phyloP scores from a whole-genome alignment of 345 rosid genomes.

The Geranium rotundifolium region DNA sequence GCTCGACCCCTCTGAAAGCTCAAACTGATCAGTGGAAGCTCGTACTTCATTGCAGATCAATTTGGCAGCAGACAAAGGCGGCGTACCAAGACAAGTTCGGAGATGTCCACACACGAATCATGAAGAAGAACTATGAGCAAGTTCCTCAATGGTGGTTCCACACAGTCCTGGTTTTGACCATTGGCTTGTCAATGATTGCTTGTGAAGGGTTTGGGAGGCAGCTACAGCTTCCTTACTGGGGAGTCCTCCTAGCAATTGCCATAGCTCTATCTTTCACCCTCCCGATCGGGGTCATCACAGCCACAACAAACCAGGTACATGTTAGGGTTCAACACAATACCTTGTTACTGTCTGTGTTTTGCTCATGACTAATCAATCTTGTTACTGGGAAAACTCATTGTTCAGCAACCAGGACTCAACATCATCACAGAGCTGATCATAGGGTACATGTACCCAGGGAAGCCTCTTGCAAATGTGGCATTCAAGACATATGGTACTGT shows the following conservation, averaged over 20 bases:
- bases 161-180: conserved; percentile 10
- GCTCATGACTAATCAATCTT: neutral
- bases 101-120: conserved; percentile 61
- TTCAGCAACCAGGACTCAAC: conserved; percentile 38
- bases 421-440: conserved; percentile 41
- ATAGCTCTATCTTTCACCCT: conserved; percentile 39
- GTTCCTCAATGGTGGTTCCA: conserved; percentile 51
- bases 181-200: conserved; percentile 28
- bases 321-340: neutral
- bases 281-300: conserved; percentile 37
- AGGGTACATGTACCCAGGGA: conserved; percentile 48
- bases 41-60: too few relatives aligned
- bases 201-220: conserved; percentile 36
- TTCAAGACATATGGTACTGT: conserved; percentile 40
- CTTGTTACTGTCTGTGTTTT: neutral
- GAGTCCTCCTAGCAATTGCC: conserved; percentile 25
- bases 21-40: too few relatives aligned
- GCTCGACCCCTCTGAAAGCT: too few relatives aligned
- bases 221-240: conserved; percentile 55
- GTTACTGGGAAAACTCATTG: neutral
- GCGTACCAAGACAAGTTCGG: conserved; percentile 22
- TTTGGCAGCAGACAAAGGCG: conserved; percentile 30
- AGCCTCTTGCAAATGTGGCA: conserved; percentile 37
- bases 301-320: conserved; percentile 48
- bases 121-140: conserved; percentile 45